Percentiles rank a stretch among this genome's conserved stretches.
These are phyloP conservation scores for Trichosporon sp. DNA, from an alignment of 1,284 basidiomycete species.

Conservation along the genomic window DNA sequence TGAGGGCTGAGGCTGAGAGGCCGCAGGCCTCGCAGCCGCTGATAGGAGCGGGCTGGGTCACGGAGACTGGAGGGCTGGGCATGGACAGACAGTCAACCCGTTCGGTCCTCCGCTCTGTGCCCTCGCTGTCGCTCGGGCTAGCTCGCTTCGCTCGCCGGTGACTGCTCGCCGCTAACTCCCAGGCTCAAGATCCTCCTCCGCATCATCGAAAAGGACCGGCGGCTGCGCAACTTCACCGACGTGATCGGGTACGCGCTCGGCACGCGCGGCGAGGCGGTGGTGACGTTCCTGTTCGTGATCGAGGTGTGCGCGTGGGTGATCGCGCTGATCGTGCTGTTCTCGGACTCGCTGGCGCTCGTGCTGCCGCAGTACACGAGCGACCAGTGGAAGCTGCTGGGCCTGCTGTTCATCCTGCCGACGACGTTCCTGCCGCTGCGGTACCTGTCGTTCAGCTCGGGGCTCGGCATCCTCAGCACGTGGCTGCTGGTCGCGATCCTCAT, in stretches of 20 bases:
- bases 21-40: too few relatives aligned
- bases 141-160: neutral
- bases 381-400: constrained; percentile 70
- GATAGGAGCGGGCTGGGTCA: too few relatives aligned
- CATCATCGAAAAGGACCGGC: constrained; percentile 42
- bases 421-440: constrained; percentile 79
- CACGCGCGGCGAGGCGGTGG: constrained; percentile 60
- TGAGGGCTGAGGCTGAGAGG: too few relatives aligned
- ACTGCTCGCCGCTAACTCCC: constrained; percentile 11
- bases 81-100: too few relatives aligned
- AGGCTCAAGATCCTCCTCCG: constrained; percentile 46
- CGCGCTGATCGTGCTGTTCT: constrained; percentile 74
- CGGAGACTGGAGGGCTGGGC: too few relatives aligned
- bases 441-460: constrained; percentile 75
- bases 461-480: constrained; percentile 74
- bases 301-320: constrained; percentile 71
- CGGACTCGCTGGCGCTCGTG: constrained; percentile 72
- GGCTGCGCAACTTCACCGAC: constrained; percentile 43
- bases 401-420: constrained; percentile 69
- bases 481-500: constrained; percentile 74
- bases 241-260: constrained; percentile 53
- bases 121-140: neutral
- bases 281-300: constrained; percentile 71
- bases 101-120: too few relatives aligned
- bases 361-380: constrained; percentile 62